Base-by-base conservation (phyloP, 2,329 filamentous ascomycete species). In the Colletotrichum neosansevieriae region DNA sequence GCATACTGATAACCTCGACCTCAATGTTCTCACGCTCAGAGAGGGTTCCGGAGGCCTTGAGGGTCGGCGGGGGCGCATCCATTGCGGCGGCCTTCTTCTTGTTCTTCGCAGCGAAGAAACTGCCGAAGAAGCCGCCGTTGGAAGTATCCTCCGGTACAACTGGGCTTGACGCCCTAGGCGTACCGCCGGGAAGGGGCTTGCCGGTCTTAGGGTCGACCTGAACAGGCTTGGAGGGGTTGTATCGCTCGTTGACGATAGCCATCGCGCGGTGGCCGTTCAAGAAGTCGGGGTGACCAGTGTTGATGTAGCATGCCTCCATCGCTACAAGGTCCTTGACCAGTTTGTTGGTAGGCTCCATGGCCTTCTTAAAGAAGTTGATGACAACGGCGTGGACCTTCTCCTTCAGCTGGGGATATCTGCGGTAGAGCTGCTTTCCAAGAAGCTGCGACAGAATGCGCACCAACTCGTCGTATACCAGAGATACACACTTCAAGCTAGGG, bases 31-130 rank as follows among this genome's bases (percentile, higher is more conserved):
- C 96, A 70, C 96, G 94, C 82, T 99, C 96, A 5, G 93, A 97
- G 44, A 99, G 85, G 29, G 91, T 97, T 47, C 96, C 95, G 3
- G 94, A 97, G 38, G 96, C 96, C 85, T 98, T 99, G 66, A 99
- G 89, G 47, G 90, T 95, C 34, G 96, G 89, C 71, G 96, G 96
- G 44, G 96, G 96, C 13, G 96, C 86, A 79, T 99, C 96, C 96
- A 99, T 99, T 54, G 95, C 94, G n/a, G 96, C 96, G 83, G 97
- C 97, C 91, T 98, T 98, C 89, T 99, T 99, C 90, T 98, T 99
- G 85, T 98, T 99, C 89, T 98, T 99, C 77, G 93, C 94, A 11
- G 96, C 94, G 78, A 98, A 99, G 88, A 99, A 99, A 76, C 93
- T 97, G 74, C 96, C 96, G 75, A 99, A 99, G 87, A 99, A 99